Evolutionary conservation across 352 stramenopile species (phyloP).

Genomic region (Phytophthora vignae): DNA sequence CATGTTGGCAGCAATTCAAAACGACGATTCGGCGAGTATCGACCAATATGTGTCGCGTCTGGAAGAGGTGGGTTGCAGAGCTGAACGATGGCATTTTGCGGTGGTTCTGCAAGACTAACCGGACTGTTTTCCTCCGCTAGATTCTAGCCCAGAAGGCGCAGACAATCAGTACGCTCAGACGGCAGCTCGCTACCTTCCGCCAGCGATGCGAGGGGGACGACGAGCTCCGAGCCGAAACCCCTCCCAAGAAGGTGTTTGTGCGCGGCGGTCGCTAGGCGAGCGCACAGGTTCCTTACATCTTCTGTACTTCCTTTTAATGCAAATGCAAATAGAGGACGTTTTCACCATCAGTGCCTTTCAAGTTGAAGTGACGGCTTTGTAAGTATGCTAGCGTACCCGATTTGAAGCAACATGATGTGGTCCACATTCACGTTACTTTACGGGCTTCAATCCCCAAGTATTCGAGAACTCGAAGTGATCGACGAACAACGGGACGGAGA

Average conservation of each 20-base stretch:
- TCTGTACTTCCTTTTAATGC: background rate
- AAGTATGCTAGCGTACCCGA: no score
- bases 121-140: constrained; percentile 23
- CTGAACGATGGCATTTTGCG: background rate
- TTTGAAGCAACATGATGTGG: background rate
- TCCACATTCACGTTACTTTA: no score
- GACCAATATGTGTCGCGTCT: constrained; percentile 94
- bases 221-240: constrained; percentile 54
- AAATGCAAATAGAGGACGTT: constrained; percentile 3
- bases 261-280: constrained; percentile 19
- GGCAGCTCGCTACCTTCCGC: constrained; percentile 87
- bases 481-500: background rate
- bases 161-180: constrained; percentile 86
- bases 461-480: constrained; percentile 9
- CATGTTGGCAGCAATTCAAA: constrained; percentile 87
- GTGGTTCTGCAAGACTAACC: background rate
- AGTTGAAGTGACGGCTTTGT: constrained; percentile 6
- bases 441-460: background rate
- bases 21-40: constrained; percentile 94
- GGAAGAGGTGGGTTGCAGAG: constrained; percentile 63
- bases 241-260: constrained; percentile 32
- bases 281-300: background rate
- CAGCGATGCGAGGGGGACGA: constrained; percentile 88
- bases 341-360: background rate
- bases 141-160: constrained; percentile 94